Evolutionary conservation across 192 early-diverging fungal genomes (phyloP), one percentile per base, ranked within the genome.

Genomic region (Podochytrium sp.): DNA sequence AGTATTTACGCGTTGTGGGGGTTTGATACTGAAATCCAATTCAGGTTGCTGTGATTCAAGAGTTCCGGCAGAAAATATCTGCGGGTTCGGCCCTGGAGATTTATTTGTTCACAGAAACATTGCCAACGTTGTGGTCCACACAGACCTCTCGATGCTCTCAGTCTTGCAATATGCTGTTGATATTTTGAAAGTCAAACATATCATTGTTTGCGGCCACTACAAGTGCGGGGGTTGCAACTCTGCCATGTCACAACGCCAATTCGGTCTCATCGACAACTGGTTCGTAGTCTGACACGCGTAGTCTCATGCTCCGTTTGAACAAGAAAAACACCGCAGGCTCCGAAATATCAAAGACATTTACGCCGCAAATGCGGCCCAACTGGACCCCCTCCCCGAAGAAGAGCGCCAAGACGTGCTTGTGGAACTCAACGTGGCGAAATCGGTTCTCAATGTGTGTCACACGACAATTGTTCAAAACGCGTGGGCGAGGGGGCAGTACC

Each of bases 81-180:
- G 80, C 47, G 78, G 78, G 1, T 63, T 87, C 2, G 74, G 83
- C 32, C 90, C 91, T 12, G 96, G 96, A 20, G 94, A 97, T 66
- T 83, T 98, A 38, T 99, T 99, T 81, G 92, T 97, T 12, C 95
- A 97, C 83, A 88, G 97, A 74, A 99, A 98, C 85, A 97, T 99
- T 65, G 97, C 96, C 73, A 98, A 98, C 83, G 90, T 93, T 43
- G 88, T 98, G 33, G 82, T 81, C 3, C 87, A 90, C 78, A 86
- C 90, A 32, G 97, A 99, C 79, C 74, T 95, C 73, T 95, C 88
- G 73, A 83, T 82, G 39, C 84, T 94, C 5, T 92, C 91, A 4
- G 96, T 97, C 40, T 85, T 99, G 51, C 92, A 98, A 81, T 99
- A 94, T 66, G 94, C 96, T 27, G 94, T 99, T 59, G 90, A 94